Conservation (phyloP, 192 early-diverging fungal species). For the Thoreauomyces humboldtii region DNA sequence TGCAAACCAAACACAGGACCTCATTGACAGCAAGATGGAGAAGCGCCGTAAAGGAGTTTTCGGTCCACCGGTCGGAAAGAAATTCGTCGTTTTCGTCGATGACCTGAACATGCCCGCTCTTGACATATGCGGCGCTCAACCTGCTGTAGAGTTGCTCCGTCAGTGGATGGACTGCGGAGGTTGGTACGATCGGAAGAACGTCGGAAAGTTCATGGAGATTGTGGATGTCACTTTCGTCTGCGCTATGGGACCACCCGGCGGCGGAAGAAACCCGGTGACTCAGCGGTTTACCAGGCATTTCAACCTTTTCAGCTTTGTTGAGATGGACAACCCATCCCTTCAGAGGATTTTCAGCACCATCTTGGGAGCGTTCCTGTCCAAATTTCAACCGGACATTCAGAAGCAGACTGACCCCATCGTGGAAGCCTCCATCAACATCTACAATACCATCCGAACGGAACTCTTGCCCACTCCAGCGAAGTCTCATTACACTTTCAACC, state of each 20-base stretch:
- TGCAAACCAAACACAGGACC: slow-evolving; percentile 63
- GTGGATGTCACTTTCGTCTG: slow-evolving; percentile 56
- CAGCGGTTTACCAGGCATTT: slow-evolving; percentile 55
- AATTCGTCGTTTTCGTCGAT: slow-evolving; percentile 57
- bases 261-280: slow-evolving; percentile 59
- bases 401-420: slow-evolving; percentile 47
- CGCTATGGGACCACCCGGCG: slow-evolving; percentile 64
- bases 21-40: slow-evolving; percentile 64
- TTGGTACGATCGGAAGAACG: slow-evolving; percentile 59
- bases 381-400: slow-evolving; percentile 51
- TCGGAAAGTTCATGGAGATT: slow-evolving; percentile 63
- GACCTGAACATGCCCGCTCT: slow-evolving; percentile 64
- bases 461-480: slow-evolving; percentile 61
- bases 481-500: slow-evolving; percentile 65
- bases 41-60: slow-evolving; percentile 63
- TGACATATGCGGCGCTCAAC: slow-evolving; percentile 62
- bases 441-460: slow-evolving; percentile 55
- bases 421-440: slow-evolving; percentile 51
- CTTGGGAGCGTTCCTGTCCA: slow-evolving; percentile 48
- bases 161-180: slow-evolving; percentile 66
- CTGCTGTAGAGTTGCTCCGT: slow-evolving; percentile 58
- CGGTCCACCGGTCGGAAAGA: slow-evolving; percentile 62
- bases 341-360: slow-evolving; percentile 57
- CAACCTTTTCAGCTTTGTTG: slow-evolving; percentile 55
- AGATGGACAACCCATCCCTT: slow-evolving; percentile 56